phyloP scores from a whole-genome alignment of 371 early-diverging fungal species.

The Parasitella parasitica region DNA sequence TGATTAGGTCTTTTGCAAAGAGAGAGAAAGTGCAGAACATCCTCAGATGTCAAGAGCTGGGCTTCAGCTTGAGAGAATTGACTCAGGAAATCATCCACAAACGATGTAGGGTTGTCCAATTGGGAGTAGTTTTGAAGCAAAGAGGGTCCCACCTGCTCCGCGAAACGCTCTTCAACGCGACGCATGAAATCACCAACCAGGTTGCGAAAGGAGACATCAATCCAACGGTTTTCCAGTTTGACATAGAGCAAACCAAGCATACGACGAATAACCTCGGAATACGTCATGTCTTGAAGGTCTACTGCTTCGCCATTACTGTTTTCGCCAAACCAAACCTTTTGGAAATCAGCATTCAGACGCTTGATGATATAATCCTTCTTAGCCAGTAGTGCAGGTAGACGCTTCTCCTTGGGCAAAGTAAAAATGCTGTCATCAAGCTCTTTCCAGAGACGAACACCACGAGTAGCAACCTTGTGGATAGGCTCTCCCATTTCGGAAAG shows the following conservation, averaged over 20 bases:
- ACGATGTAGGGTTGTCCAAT: conserved; percentile 67
- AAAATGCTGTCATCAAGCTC: conserved; percentile 94
- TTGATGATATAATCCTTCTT: conserved; percentile 93
- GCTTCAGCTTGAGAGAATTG: conserved; percentile 74
- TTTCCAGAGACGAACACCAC: conserved; percentile 92
- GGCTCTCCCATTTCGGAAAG: conserved; percentile 95
- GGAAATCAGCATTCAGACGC: conserved; percentile 90
- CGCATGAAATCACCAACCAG: conserved; percentile 86
- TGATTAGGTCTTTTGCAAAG: conserved; percentile 80
- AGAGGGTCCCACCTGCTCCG: conserved; percentile 50
- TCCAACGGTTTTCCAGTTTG: conserved; percentile 82
- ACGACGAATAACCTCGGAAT: conserved; percentile 85
- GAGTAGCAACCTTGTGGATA: conserved; percentile 96
- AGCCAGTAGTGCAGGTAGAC: conserved; percentile 73
- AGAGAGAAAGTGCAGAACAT: conserved; percentile 86
- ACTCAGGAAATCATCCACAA: conserved; percentile 75
- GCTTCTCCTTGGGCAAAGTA: conserved; percentile 87
- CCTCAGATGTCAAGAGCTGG: conserved; percentile 89
- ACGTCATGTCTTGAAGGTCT: conserved; percentile 93
- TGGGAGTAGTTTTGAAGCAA: conserved; percentile 72
- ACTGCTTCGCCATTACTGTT: conserved; percentile 74
- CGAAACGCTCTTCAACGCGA: conserved; percentile 91
- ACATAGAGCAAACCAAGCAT: conserved; percentile 83
- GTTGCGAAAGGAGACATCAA: conserved; percentile 81
- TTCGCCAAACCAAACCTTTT: conserved; percentile 92